Evolutionary conservation across 768 basidiomycete species (phyloP), one percentile per base, ranked within the genome.

Genomic region (Pleurotus sapidus): DNA sequence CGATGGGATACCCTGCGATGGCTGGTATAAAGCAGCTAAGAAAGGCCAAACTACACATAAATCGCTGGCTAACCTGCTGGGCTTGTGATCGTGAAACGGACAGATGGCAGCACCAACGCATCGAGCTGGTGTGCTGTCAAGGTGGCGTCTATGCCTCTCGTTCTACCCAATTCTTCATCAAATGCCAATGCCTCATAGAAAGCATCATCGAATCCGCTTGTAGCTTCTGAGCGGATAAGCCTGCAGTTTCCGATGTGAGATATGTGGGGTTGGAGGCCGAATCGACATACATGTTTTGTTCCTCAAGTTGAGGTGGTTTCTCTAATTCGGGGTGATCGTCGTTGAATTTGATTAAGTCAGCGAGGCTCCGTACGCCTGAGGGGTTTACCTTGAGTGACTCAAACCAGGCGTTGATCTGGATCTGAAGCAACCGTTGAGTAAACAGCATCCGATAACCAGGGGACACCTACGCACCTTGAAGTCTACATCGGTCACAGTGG

Each of bases 401-500:
- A 24, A 40, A 54, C 38, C 39, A 54, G 4, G 37, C 38, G 24
- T 42, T 54, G 15, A 54, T 18, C 15, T 42, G 37, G 20, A 40
- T 24, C 51, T 54, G 42, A 8, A 45, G n/a, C 42, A 45, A 7
- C 6, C 42, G 20, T 45, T 34, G 30, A 20, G 18, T 18, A n/a
- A 5, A 42, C 15, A 54, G 15, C 30, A 14, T 53, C 0, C 5
- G 27, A n/a, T 18, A 18, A 4, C 4, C 34, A 7, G 17, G 24
- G 15, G 15, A 14, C 38, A 18, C 14, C 15, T 51, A 42, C 65
- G 42, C 49, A 80, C 86, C 76, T 85, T 88, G 70, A 88, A 83
- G 60, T 88, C 85, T 0, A 74, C 70, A 65, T 98, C 96, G 0
- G 96, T 96, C 72, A 98, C 96, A 48, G 98, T 78, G 59, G 98